These are phyloP conservation scores for Taphrina communis DNA, from an alignment of 1,139 yeast species.

Conservation along the genomic window DNA sequence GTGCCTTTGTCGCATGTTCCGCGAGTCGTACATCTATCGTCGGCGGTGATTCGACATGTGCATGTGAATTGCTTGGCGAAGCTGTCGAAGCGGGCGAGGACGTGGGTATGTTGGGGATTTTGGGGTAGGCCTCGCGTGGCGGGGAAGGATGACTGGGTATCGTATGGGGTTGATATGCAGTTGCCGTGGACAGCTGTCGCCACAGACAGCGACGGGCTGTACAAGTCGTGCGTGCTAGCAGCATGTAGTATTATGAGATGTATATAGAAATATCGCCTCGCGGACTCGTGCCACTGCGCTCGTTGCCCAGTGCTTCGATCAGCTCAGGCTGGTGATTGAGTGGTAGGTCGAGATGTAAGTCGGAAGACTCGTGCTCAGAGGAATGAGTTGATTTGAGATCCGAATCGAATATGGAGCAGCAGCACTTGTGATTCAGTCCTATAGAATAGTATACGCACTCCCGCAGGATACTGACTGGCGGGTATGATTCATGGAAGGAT, in stretches of 20 bases:
- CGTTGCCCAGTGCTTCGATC: too few species aligned
- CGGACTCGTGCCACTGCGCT: too few species aligned
- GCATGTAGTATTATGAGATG: background rate
- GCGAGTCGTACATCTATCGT: conserved; percentile 10
- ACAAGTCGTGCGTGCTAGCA: background rate
- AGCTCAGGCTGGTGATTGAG: too few species aligned
- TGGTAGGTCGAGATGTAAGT: too few species aligned
- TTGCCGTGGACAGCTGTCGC: conserved; percentile 17
- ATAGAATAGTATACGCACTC: too few species aligned
- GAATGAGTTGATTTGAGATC: too few species aligned
- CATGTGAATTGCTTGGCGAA: conserved; percentile 1
- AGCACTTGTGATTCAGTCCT: too few species aligned
- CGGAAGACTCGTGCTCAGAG: too few species aligned
- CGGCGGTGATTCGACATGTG: conserved; percentile 10
- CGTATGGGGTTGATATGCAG: conserved; percentile 21
- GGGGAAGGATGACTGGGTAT: conserved; percentile 26
- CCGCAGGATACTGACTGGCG: too few species aligned
- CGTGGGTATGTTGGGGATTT: conserved; percentile 9
- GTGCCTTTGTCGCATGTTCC: background rate
- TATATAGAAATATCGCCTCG: too few species aligned
- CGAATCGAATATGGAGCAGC: too few species aligned
- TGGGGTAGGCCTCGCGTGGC: conserved; percentile 26
- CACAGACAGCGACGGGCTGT: conserved; percentile 15
- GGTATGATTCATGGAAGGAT: too few species aligned
- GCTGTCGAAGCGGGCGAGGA: conserved; percentile 21